These are phyloP conservation scores for Pichia sporocuriosa DNA, from an alignment of 805 yeast species.

Conservation along the genomic window DNA sequence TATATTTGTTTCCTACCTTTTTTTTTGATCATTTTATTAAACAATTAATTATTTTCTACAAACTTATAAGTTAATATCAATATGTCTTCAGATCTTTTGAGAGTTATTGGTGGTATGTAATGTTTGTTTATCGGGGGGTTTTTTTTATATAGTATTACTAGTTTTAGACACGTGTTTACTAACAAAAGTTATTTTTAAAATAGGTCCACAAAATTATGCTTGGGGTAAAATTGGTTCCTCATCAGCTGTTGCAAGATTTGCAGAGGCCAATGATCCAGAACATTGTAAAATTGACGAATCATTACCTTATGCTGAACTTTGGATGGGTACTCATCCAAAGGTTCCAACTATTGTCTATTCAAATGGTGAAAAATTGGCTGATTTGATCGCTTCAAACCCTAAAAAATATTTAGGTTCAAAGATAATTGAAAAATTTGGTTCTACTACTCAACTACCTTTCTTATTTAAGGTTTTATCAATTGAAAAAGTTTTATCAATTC, in stretches of 20 bases:
- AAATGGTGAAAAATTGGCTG: constrained; percentile 49
- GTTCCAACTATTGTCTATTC: constrained; percentile 66
- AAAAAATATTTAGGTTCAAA: constrained; percentile 48
- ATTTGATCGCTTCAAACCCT: constrained; percentile 57
- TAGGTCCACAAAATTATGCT: constrained; percentile 33
- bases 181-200: neutral
- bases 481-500: constrained; percentile 87
- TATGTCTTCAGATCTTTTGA: constrained; percentile 26
- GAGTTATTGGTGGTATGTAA: constrained; percentile 30
- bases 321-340: constrained; percentile 99
- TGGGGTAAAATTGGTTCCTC: constrained; percentile 67
- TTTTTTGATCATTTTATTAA: too few species aligned
- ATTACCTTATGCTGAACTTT: constrained; percentile 92
- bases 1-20: too few species aligned
- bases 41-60: too few species aligned
- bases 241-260: constrained; percentile 87
- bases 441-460: constrained; percentile 68
- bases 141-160: too few species aligned
- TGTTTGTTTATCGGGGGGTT: too few species aligned
- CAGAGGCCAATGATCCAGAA: constrained; percentile 58
- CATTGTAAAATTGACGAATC: constrained; percentile 53
- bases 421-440: constrained; percentile 61
- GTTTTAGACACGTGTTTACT: too few species aligned
- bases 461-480: constrained; percentile 91
- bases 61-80: too few species aligned